These are phyloP conservation scores for Mucor sp. DNA, from an alignment of 371 early-diverging fungal species.

Conservation along the genomic window DNA sequence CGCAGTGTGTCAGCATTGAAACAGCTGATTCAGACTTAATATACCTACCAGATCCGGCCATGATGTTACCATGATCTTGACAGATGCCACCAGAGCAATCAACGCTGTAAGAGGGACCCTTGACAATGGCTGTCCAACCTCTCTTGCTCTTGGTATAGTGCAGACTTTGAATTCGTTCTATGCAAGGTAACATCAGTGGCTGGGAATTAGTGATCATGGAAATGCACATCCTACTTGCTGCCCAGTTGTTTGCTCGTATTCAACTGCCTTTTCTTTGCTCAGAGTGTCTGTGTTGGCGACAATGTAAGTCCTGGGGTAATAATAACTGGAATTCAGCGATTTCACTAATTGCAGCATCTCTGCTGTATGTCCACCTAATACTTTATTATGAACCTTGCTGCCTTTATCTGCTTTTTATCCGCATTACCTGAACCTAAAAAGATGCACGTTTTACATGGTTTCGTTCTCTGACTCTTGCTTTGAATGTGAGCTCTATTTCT, in stretches of 20 bases:
- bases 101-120: conserved; percentile 61
- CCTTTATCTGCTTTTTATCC: background rate
- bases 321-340: conserved; percentile 46
- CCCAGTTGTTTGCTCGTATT: conserved; percentile 42
- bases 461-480: background rate
- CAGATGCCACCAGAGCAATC: conserved; percentile 42
- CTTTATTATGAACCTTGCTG: background rate
- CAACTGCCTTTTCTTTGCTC: conserved; percentile 57
- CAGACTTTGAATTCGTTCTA: conserved; percentile 36
- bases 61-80: conserved; percentile 32
- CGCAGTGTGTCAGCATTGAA: conserved; percentile 7
- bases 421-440: conserved; percentile 50
- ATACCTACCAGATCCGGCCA: conserved; percentile 62
- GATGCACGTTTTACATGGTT: conserved; percentile 29
- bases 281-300: conserved; percentile 61
- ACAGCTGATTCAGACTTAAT: too few relatives aligned
- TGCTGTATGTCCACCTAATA: conserved; percentile 72
- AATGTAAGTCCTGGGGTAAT: conserved; percentile 65
- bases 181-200: background rate
- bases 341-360: conserved; percentile 78
- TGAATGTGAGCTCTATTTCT: background rate
- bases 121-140: conserved; percentile 72
- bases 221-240: background rate
- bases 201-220: background rate
- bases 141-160: conserved; percentile 67